A percentile compares a stretch with the other conserved stretches of the same genome.
phyloP scores from a whole-genome alignment of 768 basidiomycete species.

The Mycena capillaripes region DNA sequence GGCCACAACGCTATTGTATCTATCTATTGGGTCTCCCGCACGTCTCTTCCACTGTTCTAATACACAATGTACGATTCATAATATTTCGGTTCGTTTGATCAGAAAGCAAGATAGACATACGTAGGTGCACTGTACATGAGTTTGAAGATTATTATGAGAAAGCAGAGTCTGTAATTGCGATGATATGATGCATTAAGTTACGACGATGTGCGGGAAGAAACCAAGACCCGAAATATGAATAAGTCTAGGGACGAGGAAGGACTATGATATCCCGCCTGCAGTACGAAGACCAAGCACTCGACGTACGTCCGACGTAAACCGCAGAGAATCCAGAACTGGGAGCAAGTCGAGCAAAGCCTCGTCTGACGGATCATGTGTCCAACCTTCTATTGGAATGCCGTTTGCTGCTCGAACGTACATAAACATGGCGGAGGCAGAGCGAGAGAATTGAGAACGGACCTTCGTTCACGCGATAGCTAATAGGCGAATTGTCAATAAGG shows the following conservation, averaged over 20 bases:
- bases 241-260: slow-evolving; percentile 40
- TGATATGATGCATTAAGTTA: slow-evolving; percentile 50
- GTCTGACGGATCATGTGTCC: slow-evolving; percentile 98
- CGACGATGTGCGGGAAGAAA: slow-evolving; percentile 41
- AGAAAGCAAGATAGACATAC: slow-evolving; percentile 38
- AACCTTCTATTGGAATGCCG: slow-evolving; percentile 98
- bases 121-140: slow-evolving; percentile 39
- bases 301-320: slow-evolving; percentile 96
- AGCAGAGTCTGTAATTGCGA: slow-evolving; percentile 38
- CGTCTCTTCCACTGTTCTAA: slow-evolving; percentile 37
- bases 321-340: slow-evolving; percentile 94
- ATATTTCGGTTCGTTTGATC: slow-evolving; percentile 36
- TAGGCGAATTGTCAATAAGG: slow-evolving; percentile 95
- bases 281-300: slow-evolving; percentile 83
- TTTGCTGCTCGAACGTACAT: slow-evolving; percentile 76
- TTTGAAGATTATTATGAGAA: slow-evolving; percentile 36
- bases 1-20: slow-evolving; percentile 15
- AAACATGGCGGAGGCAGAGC: slow-evolving; percentile 14
- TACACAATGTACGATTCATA: slow-evolving; percentile 45
- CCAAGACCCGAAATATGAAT: slow-evolving; percentile 44
- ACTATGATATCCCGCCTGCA: slow-evolving; percentile 56
- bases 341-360: slow-evolving; percentile 96
- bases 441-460: slow-evolving; percentile 63
- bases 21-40: slow-evolving; percentile 35
- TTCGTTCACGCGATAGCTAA: slow-evolving; percentile 93